Conservation (phyloP, 164 flowering plant genomes). For the Annona squamosa region DNA sequence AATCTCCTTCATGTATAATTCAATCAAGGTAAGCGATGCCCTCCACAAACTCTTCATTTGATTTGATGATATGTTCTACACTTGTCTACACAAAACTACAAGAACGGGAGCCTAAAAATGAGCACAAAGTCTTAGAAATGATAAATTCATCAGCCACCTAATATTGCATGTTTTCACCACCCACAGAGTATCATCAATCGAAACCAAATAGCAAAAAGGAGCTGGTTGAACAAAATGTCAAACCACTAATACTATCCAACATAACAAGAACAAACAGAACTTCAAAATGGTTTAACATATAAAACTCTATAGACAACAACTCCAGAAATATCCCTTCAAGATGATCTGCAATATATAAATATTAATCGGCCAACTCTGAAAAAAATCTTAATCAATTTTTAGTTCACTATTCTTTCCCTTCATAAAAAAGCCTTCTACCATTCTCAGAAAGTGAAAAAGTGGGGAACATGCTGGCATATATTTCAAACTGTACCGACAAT, state of each 20-base stretch:
- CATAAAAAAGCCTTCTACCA: background rate
- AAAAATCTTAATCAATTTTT: background rate
- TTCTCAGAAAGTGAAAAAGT: background rate
- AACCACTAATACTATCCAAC: background rate
- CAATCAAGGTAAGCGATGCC: background rate
- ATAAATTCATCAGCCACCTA: background rate
- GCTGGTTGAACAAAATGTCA: background rate
- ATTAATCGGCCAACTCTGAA: background rate
- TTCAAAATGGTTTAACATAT: background rate
- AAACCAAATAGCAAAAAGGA: background rate
- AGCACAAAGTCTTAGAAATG: too few relatives aligned
- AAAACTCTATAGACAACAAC: background rate
- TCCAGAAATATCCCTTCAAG: too few relatives aligned
- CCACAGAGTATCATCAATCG: background rate
- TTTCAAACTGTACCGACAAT: slow-evolving; percentile 46
- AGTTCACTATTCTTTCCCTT: background rate
- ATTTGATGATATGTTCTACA: too few relatives aligned
- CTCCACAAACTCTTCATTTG: too few relatives aligned
- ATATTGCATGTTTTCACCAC: background rate
- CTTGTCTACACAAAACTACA: too few relatives aligned
- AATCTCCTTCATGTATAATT: background rate
- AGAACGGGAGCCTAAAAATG: too few relatives aligned
- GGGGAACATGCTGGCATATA: background rate
- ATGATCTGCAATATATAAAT: background rate
- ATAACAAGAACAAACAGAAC: background rate